Evolutionary conservation across 2,329 filamentous ascomycete species (phyloP), one percentile per base, ranked within the genome.

Genomic region (Microascus cirrosus): DNA sequence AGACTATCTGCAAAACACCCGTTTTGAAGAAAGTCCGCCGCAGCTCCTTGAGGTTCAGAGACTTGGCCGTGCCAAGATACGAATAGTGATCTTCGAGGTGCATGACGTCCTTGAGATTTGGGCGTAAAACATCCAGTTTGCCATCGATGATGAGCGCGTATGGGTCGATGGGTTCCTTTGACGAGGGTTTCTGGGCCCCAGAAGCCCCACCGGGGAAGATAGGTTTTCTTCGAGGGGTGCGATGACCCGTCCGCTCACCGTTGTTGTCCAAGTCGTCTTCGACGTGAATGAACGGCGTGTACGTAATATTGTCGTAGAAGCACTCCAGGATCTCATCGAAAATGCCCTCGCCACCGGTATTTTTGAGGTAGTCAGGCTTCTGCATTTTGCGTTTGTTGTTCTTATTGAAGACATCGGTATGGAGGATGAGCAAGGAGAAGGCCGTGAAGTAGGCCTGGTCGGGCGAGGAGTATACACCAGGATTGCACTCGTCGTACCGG

Each of bases 321-420:
- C 93, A 96, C 66, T 91, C 91, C 15, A 97, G 77, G 50, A 97
- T 89, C 63, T 97, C 93, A 63, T 95, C 89, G 56, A 89, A 89
- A n/a, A 97, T 89, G 15, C 90, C 90, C 68, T 97, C 92, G 2
- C 89, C 91, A 24, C 85, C 85, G 0, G 92, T 95, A 69, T 97
- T 97, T 71, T 95, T 96, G 64, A 97, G 80, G 71, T 99, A 99
- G 67, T 97, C 94, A 0, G 81, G 75, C 68, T 95, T 95, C 67
- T 95, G 91, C 94, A 99, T 99, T 73, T 99, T 99, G 70, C 94
- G 83, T 74, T 97, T 97, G 75, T 97, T 97, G 76, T 97, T 99
- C 73, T 95, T 96, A 77, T 99, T 99, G 82, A 97, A 97, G n/a
- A 95, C 90, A 68, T 99, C 94, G 0, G 94, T 97, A 66, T 99